These are phyloP conservation scores for Fusarium burgessii DNA, from an alignment of 2,329 filamentous ascomycete species.

Conservation along the genomic window DNA sequence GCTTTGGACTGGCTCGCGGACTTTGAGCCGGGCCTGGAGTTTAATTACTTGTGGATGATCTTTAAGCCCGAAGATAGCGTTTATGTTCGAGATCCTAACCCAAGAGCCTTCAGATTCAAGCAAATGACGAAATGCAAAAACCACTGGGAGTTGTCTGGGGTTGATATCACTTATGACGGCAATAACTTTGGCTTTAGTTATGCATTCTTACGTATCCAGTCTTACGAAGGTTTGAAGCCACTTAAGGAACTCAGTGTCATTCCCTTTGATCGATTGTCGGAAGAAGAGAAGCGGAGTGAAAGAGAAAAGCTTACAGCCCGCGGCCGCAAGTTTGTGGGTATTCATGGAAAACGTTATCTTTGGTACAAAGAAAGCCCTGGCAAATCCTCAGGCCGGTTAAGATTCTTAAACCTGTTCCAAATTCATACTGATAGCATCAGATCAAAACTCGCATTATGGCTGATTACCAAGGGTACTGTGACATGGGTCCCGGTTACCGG, in stretches of 20 bases:
- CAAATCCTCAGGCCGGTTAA: background rate
- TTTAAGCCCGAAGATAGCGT: background rate
- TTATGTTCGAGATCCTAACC: background rate
- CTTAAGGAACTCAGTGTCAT: background rate
- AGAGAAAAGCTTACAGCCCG: background rate
- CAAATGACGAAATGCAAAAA: background rate
- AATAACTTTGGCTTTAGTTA: accelerated
- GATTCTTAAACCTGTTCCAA: background rate
- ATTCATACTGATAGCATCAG: background rate
- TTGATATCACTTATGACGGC: background rate
- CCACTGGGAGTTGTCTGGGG: background rate
- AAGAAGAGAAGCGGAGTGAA: background rate
- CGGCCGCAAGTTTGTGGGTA: background rate
- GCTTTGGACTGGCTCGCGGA: background rate
- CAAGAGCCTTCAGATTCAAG: background rate
- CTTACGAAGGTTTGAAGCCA: background rate
- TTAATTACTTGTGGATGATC: background rate
- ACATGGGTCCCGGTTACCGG: background rate
- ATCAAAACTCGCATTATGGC: background rate
- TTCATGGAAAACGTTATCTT: background rate
- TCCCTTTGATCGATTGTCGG: background rate
- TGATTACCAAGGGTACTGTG: background rate
- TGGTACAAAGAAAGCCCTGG: background rate
- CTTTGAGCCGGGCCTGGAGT: background rate
- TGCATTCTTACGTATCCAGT: accelerated